A percentile compares a stretch with the other conserved stretches of the same genome.
These are phyloP conservation scores for Nyssa sinensis DNA, from an alignment of 148 eudicot species.

Conservation along the genomic window DNA sequence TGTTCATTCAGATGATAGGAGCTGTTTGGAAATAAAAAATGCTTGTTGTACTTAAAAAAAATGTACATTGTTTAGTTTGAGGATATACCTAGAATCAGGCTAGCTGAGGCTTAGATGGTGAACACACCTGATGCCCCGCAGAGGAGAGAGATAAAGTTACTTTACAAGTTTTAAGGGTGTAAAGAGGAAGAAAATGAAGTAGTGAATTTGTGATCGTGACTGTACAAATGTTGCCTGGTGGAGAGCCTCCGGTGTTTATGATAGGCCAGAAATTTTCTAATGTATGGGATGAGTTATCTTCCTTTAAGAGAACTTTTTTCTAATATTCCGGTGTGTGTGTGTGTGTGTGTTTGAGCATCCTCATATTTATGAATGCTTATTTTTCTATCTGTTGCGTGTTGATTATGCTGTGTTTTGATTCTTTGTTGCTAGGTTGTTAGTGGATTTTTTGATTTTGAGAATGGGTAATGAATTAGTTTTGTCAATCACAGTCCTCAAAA, in stretches of 20 bases:
- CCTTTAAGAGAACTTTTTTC: constrained; percentile 27
- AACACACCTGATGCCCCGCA: constrained; percentile 33
- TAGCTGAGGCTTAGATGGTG: constrained; percentile 35
- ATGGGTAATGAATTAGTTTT: no score
- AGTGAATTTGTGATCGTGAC: constrained; percentile 12
- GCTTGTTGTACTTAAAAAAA: constrained; percentile 19
- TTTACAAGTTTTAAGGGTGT: constrained; percentile 30
- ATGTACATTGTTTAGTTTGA: constrained; percentile 32
- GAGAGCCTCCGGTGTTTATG: constrained; percentile 41
- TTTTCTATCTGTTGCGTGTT: not conserved
- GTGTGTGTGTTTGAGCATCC: not conserved
- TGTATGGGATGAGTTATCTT: constrained; percentile 31
- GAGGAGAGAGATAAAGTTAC: constrained; percentile 21
- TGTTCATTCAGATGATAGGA: constrained; percentile 14
- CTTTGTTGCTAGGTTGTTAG: no score
- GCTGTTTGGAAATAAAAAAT: constrained; percentile 12
- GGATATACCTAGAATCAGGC: constrained; percentile 32
- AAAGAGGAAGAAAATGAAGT: constrained; percentile 12
- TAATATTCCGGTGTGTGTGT: not conserved
- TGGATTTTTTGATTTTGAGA: no score
- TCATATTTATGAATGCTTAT: not conserved
- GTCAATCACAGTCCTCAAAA: no score
- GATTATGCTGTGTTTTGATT: no score
- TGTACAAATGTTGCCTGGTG: constrained; percentile 53
- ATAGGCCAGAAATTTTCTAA: constrained; percentile 40